Evolutionary conservation across 169 alveolate genomes (phyloP).

Genomic region (Fabrea salina): DNA sequence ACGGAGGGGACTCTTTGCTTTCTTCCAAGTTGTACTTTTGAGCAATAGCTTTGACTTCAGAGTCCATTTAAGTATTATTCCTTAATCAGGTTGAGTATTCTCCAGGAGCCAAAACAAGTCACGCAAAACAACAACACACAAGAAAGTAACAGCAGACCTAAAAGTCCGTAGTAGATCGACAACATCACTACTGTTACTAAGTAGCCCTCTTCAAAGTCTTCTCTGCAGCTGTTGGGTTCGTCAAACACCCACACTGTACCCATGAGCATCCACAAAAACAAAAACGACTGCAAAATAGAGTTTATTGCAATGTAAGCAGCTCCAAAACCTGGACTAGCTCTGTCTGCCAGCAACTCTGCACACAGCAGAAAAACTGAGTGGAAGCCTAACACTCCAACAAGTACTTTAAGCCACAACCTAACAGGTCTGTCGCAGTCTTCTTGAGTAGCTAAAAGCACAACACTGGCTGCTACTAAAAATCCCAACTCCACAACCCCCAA

Average conservation of each 20-base stretch:
- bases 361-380: not conserved
- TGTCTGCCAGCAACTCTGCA: not conserved
- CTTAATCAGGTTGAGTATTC: not conserved
- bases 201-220: conserved; percentile 9
- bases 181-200: not conserved
- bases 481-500: too few species aligned
- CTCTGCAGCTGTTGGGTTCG: not conserved
- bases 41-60: not conserved
- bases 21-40: not conserved
- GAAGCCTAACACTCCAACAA: not conserved
- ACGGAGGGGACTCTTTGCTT: not conserved
- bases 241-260: conserved; percentile 19
- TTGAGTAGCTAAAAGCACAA: not conserved
- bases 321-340: not conserved
- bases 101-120: conserved; percentile 10
- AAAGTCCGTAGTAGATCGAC: not conserved
- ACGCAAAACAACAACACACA: not conserved
- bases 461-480: too few species aligned
- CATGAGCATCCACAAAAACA: conserved; percentile 11
- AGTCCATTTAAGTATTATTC: not conserved
- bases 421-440: conserved; percentile 21
- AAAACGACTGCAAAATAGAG: not conserved
- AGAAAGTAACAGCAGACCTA: not conserved
- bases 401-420: not conserved
- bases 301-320: conserved; percentile 2